Base-by-base conservation (phyloP, 129 eudicot genomes). In the Saussurea involucrata region DNA sequence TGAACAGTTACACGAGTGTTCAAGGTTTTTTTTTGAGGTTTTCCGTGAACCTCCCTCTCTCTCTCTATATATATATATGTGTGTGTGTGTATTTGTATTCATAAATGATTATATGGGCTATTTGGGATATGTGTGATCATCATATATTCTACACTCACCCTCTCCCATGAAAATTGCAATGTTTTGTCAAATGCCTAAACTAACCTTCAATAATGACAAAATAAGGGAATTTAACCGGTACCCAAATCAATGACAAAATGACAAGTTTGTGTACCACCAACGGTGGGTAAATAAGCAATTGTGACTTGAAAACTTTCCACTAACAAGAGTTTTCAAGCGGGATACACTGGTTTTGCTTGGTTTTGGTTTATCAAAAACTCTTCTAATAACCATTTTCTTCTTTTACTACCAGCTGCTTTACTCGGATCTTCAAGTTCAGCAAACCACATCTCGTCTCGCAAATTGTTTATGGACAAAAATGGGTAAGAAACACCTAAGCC, bases 401-500 rank as follows among this genome's bases (percentile, higher is more conserved):
- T 61, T 74, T 78, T 66, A 72, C 22, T 73, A 66, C 60, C 90
- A 95, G 98, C 83, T 84, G 90, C 75, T 95, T 95, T 82, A 95
- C 97, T 76, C 90, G 96, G 83, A 88, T 91, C 83, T 95, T 91
- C 98, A 95, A 91, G 92, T 95, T 95, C 87, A 86, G 83, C 84
- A 95, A 82, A 77, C 85, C 88, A 40, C 85, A 89, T 78, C 9
- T 85, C 12, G 71, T 86, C 68, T 91, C 98, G 12, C 79, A 89
- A 85, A 33, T 88, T 73, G 64, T 95, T 21, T 83, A 91, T 70
- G 97, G 94, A 67, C 85, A 89, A 67, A 87, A 75, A 80, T 95
- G 98, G 98, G 98, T 91, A 89, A 83, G 74, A 61, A 66, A 32
- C 46, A 76, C 63, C 34, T 53, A 49, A 70, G 53, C 1, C 29